Evolutionary conservation across 768 basidiomycete species (phyloP), one percentile per base, ranked within the genome.

Genomic region (Rhizopogon rudus): DNA sequence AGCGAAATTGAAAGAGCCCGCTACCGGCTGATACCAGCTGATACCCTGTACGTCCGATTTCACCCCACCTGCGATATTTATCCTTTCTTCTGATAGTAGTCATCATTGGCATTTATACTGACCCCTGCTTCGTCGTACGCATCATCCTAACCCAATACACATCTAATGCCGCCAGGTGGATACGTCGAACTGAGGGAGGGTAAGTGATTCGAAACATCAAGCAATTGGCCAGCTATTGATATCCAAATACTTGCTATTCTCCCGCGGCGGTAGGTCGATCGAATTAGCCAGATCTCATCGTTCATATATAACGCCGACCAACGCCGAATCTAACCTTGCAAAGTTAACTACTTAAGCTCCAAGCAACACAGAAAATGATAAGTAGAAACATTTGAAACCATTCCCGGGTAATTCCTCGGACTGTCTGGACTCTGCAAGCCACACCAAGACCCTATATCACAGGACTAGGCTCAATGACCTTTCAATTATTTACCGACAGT

Each of bases 251-350:
- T 58, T 53, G 39, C 46, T 29, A 14, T 56, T 54, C 48, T 66
- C 66, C 68, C 69, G 67, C 69, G 69, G 67, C 56, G 45, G 39
- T 61, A 69, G 61, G 67, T 59, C 59, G 54, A 67, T 69, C 67
- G 62, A 71, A 22, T 33, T 37, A 37, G 35, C 20, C 60, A 60
- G 57, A 59, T 33, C 54, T 40, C 58, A 59, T 44, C 37, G 40
- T 58, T 42, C 55, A 44, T 55, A 41, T n/a, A 42, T 53, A 16
- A 16, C 14, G 14, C 48, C 52, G 55, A 22, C 49, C 46, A 8
- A 6, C n/a, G 22, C 50, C 49, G 54, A 31, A 16, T 33, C 51
- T 42, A 56, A 56, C 52, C 42, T 41, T n/a, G 40, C 28, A 17
- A 22, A 55, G 25, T 12, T 10, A 37, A 10, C 10, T 10, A 43